Evolutionary conservation across 257 asterid species (phyloP).

Genomic region (Solanum peruvianum): DNA sequence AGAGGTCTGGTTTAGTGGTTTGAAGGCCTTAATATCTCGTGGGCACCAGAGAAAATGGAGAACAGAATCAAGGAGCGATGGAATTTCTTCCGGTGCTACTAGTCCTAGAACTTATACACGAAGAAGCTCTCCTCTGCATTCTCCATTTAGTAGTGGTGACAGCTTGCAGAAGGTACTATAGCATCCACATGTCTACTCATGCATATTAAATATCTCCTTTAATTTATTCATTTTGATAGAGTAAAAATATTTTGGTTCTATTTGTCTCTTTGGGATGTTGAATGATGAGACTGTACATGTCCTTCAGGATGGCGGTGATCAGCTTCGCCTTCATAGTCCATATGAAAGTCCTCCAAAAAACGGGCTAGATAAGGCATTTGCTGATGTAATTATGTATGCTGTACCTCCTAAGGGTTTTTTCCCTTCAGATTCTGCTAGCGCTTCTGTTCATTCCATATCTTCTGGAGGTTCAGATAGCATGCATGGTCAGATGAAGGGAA

Average conservation of each 20-base stretch:
- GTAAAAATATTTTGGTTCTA: background rate
- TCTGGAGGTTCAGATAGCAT: conserved; percentile 79
- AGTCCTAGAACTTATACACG: conserved; percentile 82
- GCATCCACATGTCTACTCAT: background rate
- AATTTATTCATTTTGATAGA: background rate
- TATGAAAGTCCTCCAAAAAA: conserved; percentile 79
- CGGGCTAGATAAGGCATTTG: conserved; percentile 57
- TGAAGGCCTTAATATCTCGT: conserved; percentile 78
- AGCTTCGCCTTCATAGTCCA: conserved; percentile 68
- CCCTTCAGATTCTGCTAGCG: conserved; percentile 70
- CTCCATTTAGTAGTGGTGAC: conserved; percentile 78
- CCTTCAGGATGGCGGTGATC: conserved; percentile 65
- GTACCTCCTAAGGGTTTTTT: conserved; percentile 72
- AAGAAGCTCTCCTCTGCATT: conserved; percentile 79
- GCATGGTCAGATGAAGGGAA: conserved; percentile 66
- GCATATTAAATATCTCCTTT: background rate
- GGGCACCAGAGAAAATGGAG: conserved; percentile 83
- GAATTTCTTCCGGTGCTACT: conserved; percentile 79
- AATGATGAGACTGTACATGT: conserved; percentile 9
- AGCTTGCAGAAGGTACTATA: conserved; percentile 60
- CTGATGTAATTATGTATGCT: conserved; percentile 58
- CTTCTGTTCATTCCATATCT: conserved; percentile 61
- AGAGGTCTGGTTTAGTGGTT: conserved; percentile 96
- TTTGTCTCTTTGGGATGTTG: background rate
- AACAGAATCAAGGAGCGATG: conserved; percentile 82